A percentile compares a stretch with the other conserved stretches of the same genome.
Evolutionary conservation across 495 filamentous ascomycete genomes (phyloP).

Genomic region (Aspergillus cavernicola): DNA sequence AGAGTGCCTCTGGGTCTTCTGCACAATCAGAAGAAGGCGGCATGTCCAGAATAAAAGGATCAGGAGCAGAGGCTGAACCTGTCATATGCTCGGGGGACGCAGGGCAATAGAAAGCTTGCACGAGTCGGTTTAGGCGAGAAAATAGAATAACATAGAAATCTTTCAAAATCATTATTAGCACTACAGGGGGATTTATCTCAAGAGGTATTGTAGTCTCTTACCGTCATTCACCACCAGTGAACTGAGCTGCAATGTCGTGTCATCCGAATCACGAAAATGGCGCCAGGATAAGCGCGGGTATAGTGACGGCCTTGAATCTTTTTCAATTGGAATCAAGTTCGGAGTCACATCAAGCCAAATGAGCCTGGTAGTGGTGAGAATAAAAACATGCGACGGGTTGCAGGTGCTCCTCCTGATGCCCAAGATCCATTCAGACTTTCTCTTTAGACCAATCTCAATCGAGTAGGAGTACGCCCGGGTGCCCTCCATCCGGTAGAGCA

Average conservation of each 20-base stretch:
- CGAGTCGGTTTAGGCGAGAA: conserved; percentile 39
- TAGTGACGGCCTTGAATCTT: conserved; percentile 14
- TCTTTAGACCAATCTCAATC: conserved; percentile 35
- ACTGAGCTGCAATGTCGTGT: conserved; percentile 39
- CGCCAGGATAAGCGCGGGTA: conserved; percentile 36
- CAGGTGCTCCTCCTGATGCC: conserved; percentile 44
- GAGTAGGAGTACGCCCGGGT: conserved; percentile 16
- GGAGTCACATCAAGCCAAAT: conserved; percentile 33
- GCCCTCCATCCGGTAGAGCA: conserved; percentile 35
- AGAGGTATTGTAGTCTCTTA: conserved; percentile 17
- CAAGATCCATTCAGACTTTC: conserved; percentile 51
- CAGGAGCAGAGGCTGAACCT: conserved; percentile 24
- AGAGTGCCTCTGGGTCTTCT: conserved; percentile 2
- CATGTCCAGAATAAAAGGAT: conserved; percentile 40
- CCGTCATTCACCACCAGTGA: conserved; percentile 27
- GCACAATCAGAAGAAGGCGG: conserved; percentile 17
- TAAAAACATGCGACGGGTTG: conserved; percentile 48
- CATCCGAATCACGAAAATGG: conserved; percentile 45
- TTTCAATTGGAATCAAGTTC: neutral
- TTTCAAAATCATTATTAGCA: conserved; percentile 1
- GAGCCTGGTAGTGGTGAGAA: conserved; percentile 50
- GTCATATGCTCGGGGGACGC: conserved; percentile 14
- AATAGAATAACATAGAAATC: conserved; percentile 38
- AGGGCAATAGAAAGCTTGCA: conserved; percentile 36
- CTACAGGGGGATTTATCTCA: neutral